Evolutionary conservation across 2,329 filamentous ascomycete genomes (phyloP).

Genomic region (Exophiala aquamarina): DNA sequence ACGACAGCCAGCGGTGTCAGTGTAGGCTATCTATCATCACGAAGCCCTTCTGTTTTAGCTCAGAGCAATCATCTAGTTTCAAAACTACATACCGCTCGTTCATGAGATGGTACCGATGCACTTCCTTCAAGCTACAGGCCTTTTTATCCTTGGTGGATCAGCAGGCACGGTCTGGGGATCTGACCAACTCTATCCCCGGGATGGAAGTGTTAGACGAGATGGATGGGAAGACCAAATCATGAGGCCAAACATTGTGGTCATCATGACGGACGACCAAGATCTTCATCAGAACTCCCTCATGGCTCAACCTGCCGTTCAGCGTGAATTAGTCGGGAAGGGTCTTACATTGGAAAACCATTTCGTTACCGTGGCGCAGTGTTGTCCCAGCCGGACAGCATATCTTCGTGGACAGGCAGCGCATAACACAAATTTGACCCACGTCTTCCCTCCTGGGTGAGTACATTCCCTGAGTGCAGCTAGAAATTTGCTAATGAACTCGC

Average conservation of each 20-base stretch:
- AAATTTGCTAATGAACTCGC: not conserved
- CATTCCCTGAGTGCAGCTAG: not conserved
- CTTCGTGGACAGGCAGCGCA: slow-evolving; percentile 31
- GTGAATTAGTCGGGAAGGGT: slow-evolving; percentile 28
- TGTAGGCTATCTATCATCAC: no score
- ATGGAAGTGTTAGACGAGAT: no score
- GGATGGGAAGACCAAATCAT: no score
- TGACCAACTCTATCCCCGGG: no score
- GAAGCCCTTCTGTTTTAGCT: no score
- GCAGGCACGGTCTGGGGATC: no score
- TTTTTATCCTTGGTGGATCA: no score
- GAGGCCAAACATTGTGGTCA: slow-evolving; percentile 9
- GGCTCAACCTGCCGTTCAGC: slow-evolving; percentile 15
- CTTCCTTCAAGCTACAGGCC: no score
- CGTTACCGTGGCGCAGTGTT: slow-evolving; percentile 32
- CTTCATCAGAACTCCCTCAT: slow-evolving; percentile 1
- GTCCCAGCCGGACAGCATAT: slow-evolving; percentile 29
- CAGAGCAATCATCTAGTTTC: no score
- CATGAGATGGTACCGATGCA: no score
- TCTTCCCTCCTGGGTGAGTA: slow-evolving; percentile 15
- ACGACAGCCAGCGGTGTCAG: no score
- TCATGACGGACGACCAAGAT: slow-evolving; percentile 13
- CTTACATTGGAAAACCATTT: slow-evolving; percentile 32
- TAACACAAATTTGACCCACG: slow-evolving; percentile 33
- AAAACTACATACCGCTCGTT: no score